Base-by-base conservation (phyloP, 2,329 filamentous ascomycete species). In the Arthrobotrys sphaeroides region DNA sequence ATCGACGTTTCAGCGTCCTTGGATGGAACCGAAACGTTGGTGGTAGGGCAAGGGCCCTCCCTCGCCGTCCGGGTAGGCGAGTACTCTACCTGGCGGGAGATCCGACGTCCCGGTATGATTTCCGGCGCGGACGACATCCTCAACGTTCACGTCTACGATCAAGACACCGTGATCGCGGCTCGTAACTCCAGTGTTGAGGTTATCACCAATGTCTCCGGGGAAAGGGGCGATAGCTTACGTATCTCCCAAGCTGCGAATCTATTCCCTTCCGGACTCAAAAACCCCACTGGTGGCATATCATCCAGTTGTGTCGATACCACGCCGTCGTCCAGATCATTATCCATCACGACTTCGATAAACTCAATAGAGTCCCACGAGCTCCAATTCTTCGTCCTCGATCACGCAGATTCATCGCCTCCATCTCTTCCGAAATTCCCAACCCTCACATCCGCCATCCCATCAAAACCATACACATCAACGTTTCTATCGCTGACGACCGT, bases 391-490 rank as follows among this genome's bases (percentile, higher is more conserved):
- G 53, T 40, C 2, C 28, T 75, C 1, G 13, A 40, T 6, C 6
- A 18, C 16, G n/a, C 28, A 5, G 47, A 47, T 7, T 33, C 45
- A 10, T 12, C n/a, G n/a, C n/a, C 26, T 5, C 16, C 61, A 0
- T 16, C 33, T 1, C 10, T 67, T 5, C 24, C 57, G 2, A 53
- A 36, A 10, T 5, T 18, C 6, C 10, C 36, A 4, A 42, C 10
- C 12, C 18, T 47, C 2, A 60, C 43, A 18, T 42, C 72, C 1
- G 5, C 33, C 12, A 26, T 75, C 16, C 72, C 72, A 0, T 64
- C 64, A 3, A 75, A 75, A 16, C 38, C 72, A 7, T 75, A 62
- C 45, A 57, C 57, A 1, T 69, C 72, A 16, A 60, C 64, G 5
- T 75, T 75, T 28, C 57, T 75, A 20, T 59, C 45, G 4, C n/a